A percentile compares a stretch with the other conserved stretches of the same genome.
Conservation (phyloP, 768 basidiomycete species). For the Multifurca ochricompacta region DNA sequence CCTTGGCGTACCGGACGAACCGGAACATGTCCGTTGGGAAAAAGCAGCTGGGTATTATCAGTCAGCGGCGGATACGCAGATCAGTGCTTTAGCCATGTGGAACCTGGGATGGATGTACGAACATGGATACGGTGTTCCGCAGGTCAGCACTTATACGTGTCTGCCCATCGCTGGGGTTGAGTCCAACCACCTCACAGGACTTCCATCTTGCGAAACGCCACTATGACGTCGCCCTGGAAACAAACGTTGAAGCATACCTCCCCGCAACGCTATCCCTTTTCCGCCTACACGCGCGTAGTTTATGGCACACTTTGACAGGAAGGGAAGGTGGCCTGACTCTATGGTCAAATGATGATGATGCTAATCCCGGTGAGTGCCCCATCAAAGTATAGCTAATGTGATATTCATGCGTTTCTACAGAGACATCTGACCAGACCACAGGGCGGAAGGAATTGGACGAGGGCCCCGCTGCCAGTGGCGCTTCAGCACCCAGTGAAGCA, state of each 20-base stretch:
- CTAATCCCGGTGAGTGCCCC: slow-evolving; percentile 36
- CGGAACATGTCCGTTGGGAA: slow-evolving; percentile 60
- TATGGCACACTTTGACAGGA: slow-evolving; percentile 63
- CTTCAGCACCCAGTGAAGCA: slow-evolving; percentile 10
- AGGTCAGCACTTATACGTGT: slow-evolving; percentile 38
- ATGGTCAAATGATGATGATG: slow-evolving; percentile 45
- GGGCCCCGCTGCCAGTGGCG: background rate
- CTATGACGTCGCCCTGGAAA: slow-evolving; percentile 85
- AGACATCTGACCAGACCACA: background rate
- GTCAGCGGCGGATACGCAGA: slow-evolving; percentile 85
- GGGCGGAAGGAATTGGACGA: slow-evolving; percentile 19
- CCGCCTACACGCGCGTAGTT: slow-evolving; percentile 73
- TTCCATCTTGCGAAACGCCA: slow-evolving; percentile 95
- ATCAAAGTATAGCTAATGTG: background rate
- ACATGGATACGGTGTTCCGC: slow-evolving; percentile 85
- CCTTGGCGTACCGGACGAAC: slow-evolving; percentile 65
- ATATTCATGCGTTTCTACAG: background rate
- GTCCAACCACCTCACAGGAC: slow-evolving; percentile 43
- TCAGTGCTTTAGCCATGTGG: slow-evolving; percentile 96
- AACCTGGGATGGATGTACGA: slow-evolving; percentile 99
- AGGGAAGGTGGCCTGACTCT: slow-evolving; percentile 60
- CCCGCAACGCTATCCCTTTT: slow-evolving; percentile 77
- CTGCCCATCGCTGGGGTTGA: background rate
- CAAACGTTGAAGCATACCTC: slow-evolving; percentile 81
- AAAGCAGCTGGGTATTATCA: slow-evolving; percentile 94